Evolutionary conservation across 2,329 filamentous ascomycete species (phyloP).

Genomic region (Verticillium tricorpus): DNA sequence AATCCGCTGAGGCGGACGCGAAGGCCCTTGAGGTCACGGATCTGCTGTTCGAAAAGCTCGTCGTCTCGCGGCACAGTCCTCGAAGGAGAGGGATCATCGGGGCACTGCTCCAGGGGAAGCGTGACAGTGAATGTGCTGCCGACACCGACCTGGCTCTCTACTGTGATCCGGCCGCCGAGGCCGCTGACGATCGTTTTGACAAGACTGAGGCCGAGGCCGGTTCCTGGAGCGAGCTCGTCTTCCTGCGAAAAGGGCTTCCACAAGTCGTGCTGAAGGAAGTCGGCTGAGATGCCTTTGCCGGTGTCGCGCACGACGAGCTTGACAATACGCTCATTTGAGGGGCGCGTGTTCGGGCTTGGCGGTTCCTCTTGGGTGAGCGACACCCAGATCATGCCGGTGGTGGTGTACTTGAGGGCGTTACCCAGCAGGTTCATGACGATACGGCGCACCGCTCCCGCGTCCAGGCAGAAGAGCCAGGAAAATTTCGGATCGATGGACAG

Average conservation of each 20-base stretch:
- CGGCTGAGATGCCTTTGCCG: conserved; percentile 56
- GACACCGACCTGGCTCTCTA: conserved; percentile 44
- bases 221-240: conserved; percentile 49
- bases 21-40: conserved; percentile 21
- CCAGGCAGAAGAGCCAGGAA: conserved; percentile 48
- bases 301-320: conserved; percentile 52
- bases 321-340: conserved; percentile 15
- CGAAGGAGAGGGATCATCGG: conserved; percentile 6
- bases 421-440: conserved; percentile 52
- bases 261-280: conserved; percentile 52
- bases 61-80: conserved; percentile 12
- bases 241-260: conserved; percentile 61
- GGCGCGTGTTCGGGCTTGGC: conserved; percentile 9
- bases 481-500: conserved; percentile 42
- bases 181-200: conserved; percentile 52
- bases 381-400: conserved; percentile 36
- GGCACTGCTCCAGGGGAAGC: conserved; percentile 28
- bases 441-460: conserved; percentile 44
- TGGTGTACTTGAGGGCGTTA: conserved; percentile 50
- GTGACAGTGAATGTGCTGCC: conserved; percentile 49
- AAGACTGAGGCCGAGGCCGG: conserved; percentile 57
- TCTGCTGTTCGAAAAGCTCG: conserved; percentile 20
- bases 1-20: conserved; percentile 21
- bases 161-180: conserved; percentile 50
- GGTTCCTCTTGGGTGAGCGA: conserved; percentile 17